Evolutionary conservation across 2,329 filamentous ascomycete genomes (phyloP).

Genomic region (Colletotrichum theobromicola): DNA sequence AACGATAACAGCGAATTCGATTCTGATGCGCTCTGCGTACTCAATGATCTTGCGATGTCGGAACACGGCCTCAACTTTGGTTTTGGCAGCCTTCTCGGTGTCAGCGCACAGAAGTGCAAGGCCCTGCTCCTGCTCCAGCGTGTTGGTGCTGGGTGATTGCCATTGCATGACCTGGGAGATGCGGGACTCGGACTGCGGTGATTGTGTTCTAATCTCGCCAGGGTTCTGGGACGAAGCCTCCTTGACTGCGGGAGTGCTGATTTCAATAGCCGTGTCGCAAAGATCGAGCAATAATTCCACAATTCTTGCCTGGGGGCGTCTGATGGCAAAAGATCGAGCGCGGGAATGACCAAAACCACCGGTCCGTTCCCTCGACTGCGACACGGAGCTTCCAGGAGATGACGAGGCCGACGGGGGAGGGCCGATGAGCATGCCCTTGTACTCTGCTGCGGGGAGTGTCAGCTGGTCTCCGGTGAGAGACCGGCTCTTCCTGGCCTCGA

Average conservation of each 20-base stretch:
- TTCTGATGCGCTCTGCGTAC: constrained; percentile 92
- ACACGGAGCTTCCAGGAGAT: constrained; percentile 74
- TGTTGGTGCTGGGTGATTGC: constrained; percentile 92
- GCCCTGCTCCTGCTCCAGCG: constrained; percentile 91
- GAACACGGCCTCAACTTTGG: constrained; percentile 92
- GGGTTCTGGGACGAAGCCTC: constrained; percentile 71
- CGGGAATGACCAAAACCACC: constrained; percentile 79
- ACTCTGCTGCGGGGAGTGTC: constrained; percentile 70
- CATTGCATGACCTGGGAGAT: constrained; percentile 95
- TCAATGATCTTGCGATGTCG: constrained; percentile 93
- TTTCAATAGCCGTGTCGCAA: constrained; percentile 93
- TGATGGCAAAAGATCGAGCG: constrained; percentile 87
- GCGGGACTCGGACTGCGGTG: constrained; percentile 92
- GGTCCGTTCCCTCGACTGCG: constrained; percentile 75
- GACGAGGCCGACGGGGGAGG: constrained; percentile 73
- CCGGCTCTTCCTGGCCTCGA: constrained; percentile 79
- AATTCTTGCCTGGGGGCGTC: constrained; percentile 88
- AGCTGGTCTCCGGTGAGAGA: constrained; percentile 61
- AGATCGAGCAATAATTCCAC: constrained; percentile 94
- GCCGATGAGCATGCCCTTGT: constrained; percentile 87
- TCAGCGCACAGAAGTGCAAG: constrained; percentile 87
- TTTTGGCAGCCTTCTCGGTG: constrained; percentile 81
- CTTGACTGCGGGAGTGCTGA: constrained; percentile 92
- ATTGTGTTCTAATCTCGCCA: constrained; percentile 88
- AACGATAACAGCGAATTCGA: constrained; percentile 91